Evolutionary conservation across 2,329 filamentous ascomycete genomes (phyloP).

Genomic region (Arthroderma sp.): DNA sequence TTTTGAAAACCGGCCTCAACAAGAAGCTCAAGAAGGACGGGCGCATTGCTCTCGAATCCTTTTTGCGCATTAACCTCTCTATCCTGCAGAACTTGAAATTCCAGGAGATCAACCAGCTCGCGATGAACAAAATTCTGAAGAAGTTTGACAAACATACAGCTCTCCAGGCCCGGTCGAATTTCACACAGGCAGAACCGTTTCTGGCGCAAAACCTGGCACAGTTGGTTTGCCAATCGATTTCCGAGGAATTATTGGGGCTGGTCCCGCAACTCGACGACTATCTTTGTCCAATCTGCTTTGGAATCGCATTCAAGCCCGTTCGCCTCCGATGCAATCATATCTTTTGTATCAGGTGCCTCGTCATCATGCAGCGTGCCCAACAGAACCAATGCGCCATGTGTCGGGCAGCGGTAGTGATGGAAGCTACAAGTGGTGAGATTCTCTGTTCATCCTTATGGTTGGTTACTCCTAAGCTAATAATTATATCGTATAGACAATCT

Average conservation of each 20-base stretch:
- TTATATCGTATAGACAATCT: conserved; percentile 44
- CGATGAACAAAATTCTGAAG: conserved; percentile 73
- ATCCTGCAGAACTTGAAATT: conserved; percentile 73
- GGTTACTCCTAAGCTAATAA: background rate
- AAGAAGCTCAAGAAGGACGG: conserved; percentile 48
- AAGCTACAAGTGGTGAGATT: conserved; percentile 50
- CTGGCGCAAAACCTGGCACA: conserved; percentile 57
- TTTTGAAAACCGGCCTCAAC: conserved; percentile 36
- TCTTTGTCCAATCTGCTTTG: conserved; percentile 66
- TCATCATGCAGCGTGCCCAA: conserved; percentile 60
- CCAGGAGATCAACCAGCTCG: conserved; percentile 68
- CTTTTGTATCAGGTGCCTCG: conserved; percentile 73
- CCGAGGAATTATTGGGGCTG: conserved; percentile 55
- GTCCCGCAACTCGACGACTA: conserved; percentile 79
- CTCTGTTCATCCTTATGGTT: background rate
- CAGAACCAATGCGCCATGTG: conserved; percentile 65
- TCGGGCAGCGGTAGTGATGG: conserved; percentile 55
- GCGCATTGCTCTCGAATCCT: conserved; percentile 50
- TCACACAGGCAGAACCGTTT: conserved; percentile 47
- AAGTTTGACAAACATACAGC: conserved; percentile 83
- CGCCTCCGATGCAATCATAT: conserved; percentile 60
- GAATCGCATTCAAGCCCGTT: conserved; percentile 70
- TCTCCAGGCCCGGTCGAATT: conserved; percentile 52
- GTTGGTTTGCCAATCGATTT: conserved; percentile 62
- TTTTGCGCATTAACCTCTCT: conserved; percentile 58